These are phyloP conservation scores for Kalmusia sp. DNA, from an alignment of 2,329 filamentous ascomycete species.

Conservation along the genomic window DNA sequence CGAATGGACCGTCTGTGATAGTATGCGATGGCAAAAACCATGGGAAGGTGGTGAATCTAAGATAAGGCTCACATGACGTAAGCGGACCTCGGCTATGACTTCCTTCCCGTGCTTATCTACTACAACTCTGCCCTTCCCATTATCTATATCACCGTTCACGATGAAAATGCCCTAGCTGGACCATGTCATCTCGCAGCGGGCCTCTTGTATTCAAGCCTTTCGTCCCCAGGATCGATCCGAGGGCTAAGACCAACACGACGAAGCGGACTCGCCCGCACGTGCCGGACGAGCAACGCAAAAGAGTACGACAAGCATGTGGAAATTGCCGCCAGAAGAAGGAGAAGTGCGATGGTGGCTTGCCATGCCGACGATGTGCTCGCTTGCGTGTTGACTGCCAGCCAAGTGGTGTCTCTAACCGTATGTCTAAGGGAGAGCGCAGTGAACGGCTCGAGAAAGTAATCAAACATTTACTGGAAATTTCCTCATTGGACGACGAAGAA, in stretches of 20 bases:
- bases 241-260: not conserved
- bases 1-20: too few relatives aligned
- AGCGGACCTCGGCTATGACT: not conserved
- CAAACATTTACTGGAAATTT: not conserved
- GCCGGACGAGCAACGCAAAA: constrained; percentile 2
- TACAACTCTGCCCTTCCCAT: not conserved
- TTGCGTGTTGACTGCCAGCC: not conserved
- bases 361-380: constrained; percentile 1
- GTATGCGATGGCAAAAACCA: too few relatives aligned
- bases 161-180: not conserved
- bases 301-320: constrained; percentile 1
- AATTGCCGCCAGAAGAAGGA: constrained; percentile 3
- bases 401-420: not conserved
- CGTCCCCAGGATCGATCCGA: not conserved
- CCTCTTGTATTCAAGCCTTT: not conserved
- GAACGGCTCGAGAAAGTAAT: not conserved
- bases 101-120: not conserved
- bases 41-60: too few relatives aligned
- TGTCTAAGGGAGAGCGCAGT: constrained; percentile 1
- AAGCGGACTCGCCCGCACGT: constrained; percentile 3
- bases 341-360: not conserved
- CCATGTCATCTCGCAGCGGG: not conserved
- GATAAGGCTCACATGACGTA: constrained; percentile 1
- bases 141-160: not conserved
- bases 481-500: not conserved